Evolutionary conservation across 257 asterid genomes (phyloP), one percentile per base, ranked within the genome.

Genomic region (Anisodus acutangulus): DNA sequence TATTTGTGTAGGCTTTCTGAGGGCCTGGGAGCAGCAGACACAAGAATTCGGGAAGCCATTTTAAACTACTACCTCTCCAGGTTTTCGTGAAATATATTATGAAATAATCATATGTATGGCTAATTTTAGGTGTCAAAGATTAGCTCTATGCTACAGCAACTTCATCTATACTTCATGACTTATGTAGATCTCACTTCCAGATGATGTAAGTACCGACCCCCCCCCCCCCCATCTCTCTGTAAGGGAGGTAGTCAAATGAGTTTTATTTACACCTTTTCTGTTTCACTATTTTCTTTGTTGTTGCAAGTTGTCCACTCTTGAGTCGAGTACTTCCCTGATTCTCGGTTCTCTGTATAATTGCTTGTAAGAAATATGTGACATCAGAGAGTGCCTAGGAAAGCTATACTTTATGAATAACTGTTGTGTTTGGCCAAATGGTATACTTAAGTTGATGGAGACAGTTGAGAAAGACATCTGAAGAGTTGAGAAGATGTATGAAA

Each of bases 1-100:
- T 49, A 57, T 71, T 74, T 54, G 63, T 78, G 87, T 64, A 90
- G 94, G 94, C 87, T 86, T 91, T 55, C 82, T 91, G 85, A 82
- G 89, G 80, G 59, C 86, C 71, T 90, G 94, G 94, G 92, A 90
- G 89, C 93, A 88, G 88, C 94, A 89, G 81, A 37, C 88, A 2
- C 92, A 90, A 82, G 92, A 91, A 81, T 91, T 86, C 22, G 89
- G 90, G 68, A 91, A 88, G 78, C 93, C 93, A 71, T 90, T 90
- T 85, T 90, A 89, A 90, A 85, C 84, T 49, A 9, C 49, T 8
- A 26, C 78, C 53, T 63, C 22, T 31, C 17, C 79, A 49, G 53
- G 37, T 47, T 82, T 76, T 26, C 47, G 10, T 76, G 45, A 76
- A 26, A 74, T 76, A 53, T 39, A 16, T 7, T 37, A 49, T 49